Evolutionary conservation across 139 green algal species (phyloP), one percentile per base, ranked within the genome.

Genomic region (Chlorella sp.): DNA sequence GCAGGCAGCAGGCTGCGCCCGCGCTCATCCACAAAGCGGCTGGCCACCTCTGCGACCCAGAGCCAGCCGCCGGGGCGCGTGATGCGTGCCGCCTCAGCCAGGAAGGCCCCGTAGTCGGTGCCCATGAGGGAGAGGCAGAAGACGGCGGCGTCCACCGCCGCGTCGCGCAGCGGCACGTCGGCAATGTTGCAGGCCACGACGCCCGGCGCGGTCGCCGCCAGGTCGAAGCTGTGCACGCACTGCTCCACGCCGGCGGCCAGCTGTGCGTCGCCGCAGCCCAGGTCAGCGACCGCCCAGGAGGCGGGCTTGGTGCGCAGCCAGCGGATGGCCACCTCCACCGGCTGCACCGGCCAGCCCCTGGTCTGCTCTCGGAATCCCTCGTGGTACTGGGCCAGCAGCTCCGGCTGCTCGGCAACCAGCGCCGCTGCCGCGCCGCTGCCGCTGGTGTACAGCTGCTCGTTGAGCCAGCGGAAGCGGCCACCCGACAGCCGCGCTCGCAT

Each of bases 91-190:
- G 96, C 96, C 84, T 99, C 96, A 38, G 72, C 35, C 38, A 99
- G 66, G 76, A 93, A 96, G 2, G 40, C 29, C 1, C 72, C 76
- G 61, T 99, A 99, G 80, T 99, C 93, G 23, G 87, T 97, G 50
- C 95, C 95, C 96, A 99, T 99, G 29, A 99, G 86, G 1, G 93
- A 90, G 19, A 99, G 86, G 62, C 90, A 98, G 85, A 99, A 98
- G 17, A 99, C 76, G 5, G 90, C 94, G 0, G 86, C 91, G 67
- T 99, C 92, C n/a, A 93, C 79, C 17, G 70, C 84, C 27, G 38
- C 85, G 65, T 69, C 41, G 41, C 36, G 35, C 55, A 91, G 53
- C 17, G 84, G 87, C 23, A 83, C 51, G 27, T 87, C 42, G 0
- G 92, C 90, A 92, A 98, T 98, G 89, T 98, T 95, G 87, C 94